Base-by-base conservation (phyloP, 306 rosid genomes). In the Glycine latifolia region DNA sequence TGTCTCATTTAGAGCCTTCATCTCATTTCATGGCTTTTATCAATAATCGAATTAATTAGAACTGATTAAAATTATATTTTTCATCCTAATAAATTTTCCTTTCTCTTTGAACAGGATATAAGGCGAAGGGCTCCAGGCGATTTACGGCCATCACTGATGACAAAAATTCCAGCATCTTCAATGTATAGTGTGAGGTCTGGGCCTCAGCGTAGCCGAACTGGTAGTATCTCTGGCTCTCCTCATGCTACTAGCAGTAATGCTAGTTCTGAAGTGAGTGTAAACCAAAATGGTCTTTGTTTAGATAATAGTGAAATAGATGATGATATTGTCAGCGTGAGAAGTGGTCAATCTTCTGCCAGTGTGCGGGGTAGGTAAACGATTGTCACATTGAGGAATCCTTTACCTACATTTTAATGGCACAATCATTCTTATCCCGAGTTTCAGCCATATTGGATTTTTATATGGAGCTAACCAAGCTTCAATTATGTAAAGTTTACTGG, bases 161-260 rank as follows among this genome's bases (percentile, higher is more conserved):
- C 97, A 74, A 96, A 91, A 82, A 96, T 96, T 83, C 99, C 99
- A 15, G 97, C 97, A 62, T 96, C 99, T 44, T 89, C 98, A 46
- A 88, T 93, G 98, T 91, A 93, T 84, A 93, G 98, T 46, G 94
- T 96, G 87, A 89, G 97, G 72, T 87, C 97, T 7, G 97, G 97
- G 82, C 86, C 90, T 59, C 89, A 83, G 71, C 90, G 90, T 48
- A 86, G 94, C 90, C 91, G 93, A 84, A 87, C 91, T 16, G 79
- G 92, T 53, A 92, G 97, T 68, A 87, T 88, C 75, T 92, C 91
- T 1, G 98, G 88, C 73, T 96, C 99, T 12, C 99, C 99, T 73
- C 97, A 92, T 73, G 97, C 97, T 67, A 93, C 98, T 4, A 96
- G 97, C 91, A 96, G 99, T 69, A 93, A 96, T 66, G 98, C 97